Conservation (phyloP, 108 stramenopile genomes). For the Cyclotella distinguenda region DNA sequence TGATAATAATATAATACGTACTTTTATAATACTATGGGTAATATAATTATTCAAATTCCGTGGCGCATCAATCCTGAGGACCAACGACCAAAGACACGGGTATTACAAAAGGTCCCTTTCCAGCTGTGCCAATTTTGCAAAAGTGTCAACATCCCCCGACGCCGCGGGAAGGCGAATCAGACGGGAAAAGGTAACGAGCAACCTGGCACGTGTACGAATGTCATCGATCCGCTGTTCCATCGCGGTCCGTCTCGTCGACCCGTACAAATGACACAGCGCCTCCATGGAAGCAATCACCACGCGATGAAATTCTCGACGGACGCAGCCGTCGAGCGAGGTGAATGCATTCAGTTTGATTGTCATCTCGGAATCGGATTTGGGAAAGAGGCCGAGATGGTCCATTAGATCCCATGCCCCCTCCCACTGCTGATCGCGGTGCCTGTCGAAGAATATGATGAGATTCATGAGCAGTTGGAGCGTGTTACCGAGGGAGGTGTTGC, state of each 20-base stretch:
- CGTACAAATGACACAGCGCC: slow-evolving; percentile 44
- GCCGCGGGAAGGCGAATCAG: slow-evolving; percentile 47
- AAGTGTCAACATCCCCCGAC: slow-evolving; percentile 36
- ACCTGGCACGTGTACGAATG: slow-evolving; percentile 53
- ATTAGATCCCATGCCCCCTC: slow-evolving; percentile 51
- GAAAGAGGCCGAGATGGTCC: slow-evolving; percentile 33
- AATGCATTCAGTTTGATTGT: slow-evolving; percentile 43
- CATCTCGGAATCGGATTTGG: slow-evolving; percentile 38
- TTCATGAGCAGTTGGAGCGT: slow-evolving; percentile 69
- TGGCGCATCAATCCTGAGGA: too few species aligned
- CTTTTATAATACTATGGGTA: neutral
- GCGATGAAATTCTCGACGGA: slow-evolving; percentile 45
- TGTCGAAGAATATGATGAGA: slow-evolving; percentile 67
- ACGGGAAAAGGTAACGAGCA: slow-evolving; percentile 72
- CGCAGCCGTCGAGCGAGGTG: slow-evolving; percentile 27
- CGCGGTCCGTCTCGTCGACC: slow-evolving; percentile 18
- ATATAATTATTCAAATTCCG: too few species aligned
- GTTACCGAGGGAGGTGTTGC: slow-evolving; percentile 48
- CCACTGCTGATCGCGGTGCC: slow-evolving; percentile 51
- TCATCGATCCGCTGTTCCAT: slow-evolving; percentile 53
- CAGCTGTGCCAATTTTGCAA: slow-evolving; percentile 44
- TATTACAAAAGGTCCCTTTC: slow-evolving; percentile 54
- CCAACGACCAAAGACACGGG: too few species aligned
- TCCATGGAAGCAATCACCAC: slow-evolving; percentile 47
- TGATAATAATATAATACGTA: neutral